Evolutionary conservation across 768 basidiomycete genomes (phyloP).

Genomic region (Aureoboletus auriporus): DNA sequence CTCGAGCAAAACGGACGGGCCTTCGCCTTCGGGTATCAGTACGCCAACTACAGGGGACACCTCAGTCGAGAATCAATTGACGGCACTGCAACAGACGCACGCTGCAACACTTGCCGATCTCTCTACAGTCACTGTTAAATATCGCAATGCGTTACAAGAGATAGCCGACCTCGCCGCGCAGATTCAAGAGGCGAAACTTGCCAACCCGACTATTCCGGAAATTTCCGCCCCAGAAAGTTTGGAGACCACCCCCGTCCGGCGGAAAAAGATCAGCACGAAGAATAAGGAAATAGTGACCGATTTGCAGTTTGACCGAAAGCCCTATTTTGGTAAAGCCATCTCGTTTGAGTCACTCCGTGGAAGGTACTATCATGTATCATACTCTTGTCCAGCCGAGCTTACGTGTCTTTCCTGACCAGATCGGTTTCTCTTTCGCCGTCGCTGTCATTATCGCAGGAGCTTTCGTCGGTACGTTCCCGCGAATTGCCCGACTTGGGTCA

Average conservation of each 20-base stretch:
- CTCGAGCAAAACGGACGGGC: constrained; percentile 24
- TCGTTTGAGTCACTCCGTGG: constrained; percentile 85
- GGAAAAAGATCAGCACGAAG: constrained; percentile 50
- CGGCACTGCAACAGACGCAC: constrained; percentile 77
- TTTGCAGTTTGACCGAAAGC: constrained; percentile 55
- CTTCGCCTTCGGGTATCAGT: constrained; percentile 27
- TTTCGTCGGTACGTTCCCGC: constrained; percentile 84
- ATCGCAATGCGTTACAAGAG: constrained; percentile 83
- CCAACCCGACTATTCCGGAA: constrained; percentile 43
- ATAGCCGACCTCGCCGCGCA: constrained; percentile 93
- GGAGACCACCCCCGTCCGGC: constrained; percentile 46
- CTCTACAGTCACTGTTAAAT: constrained; percentile 74
- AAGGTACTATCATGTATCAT: constrained; percentile 48
- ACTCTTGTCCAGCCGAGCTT: constrained; percentile 2
- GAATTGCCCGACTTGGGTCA: constrained; percentile 77
- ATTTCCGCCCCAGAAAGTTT: constrained; percentile 35
- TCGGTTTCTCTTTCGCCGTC: constrained; percentile 92
- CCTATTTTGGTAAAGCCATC: constrained; percentile 87
- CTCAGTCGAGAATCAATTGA: constrained; percentile 56
- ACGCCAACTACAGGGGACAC: constrained; percentile 33
- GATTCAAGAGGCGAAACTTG: constrained; percentile 80
- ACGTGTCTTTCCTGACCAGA: constrained; percentile 37
- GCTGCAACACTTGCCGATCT: constrained; percentile 77
- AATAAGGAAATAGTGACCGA: constrained; percentile 41
- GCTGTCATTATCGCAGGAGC: constrained; percentile 96